A percentile compares a stretch with the other conserved stretches of the same genome.
Conservation (phyloP, 768 basidiomycete species). For the Xerocomus brunneocitrinus region DNA sequence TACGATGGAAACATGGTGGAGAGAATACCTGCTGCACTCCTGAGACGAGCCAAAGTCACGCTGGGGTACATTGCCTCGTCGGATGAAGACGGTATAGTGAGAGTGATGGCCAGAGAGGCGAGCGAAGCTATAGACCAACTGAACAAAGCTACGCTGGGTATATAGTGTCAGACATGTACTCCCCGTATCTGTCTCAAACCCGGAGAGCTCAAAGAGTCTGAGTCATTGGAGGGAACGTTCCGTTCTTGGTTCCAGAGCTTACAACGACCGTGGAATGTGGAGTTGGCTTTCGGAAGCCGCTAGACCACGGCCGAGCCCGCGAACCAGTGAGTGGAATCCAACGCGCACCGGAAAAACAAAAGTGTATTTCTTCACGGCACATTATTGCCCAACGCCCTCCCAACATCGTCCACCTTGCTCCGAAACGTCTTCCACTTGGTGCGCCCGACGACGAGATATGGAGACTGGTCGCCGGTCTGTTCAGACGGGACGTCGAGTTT, state of each 20-base stretch:
- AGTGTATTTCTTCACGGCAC: conserved; percentile 16
- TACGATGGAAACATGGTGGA: conserved; percentile 37
- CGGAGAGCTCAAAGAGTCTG: conserved; percentile 57
- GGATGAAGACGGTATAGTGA: conserved; percentile 68
- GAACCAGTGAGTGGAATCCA: conserved; percentile 16
- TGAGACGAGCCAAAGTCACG: conserved; percentile 53
- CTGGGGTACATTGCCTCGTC: conserved; percentile 64
- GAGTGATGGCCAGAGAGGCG: conserved; percentile 74
- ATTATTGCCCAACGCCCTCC: conserved; percentile 51
- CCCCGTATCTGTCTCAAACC: conserved; percentile 96
- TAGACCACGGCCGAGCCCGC: conserved; percentile 22
- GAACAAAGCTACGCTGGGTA: conserved; percentile 40
- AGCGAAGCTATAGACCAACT: conserved; percentile 51
- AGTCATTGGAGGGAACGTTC: conserved; percentile 75
- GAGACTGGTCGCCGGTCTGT: conserved; percentile 45
- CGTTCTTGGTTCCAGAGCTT: conserved; percentile 51
- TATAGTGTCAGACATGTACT: conserved; percentile 25
- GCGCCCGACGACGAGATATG: conserved; percentile 56
- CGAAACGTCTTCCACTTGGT: conserved; percentile 68
- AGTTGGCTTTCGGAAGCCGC: conserved; percentile 20
- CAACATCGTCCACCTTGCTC: conserved; percentile 70
- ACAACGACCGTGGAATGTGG: conserved; percentile 17
- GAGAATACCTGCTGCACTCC: conserved; percentile 26
- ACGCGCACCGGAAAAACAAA: not conserved
- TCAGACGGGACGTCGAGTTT: conserved; percentile 53